Evolutionary conservation across 1,284 basidiomycete species (phyloP).

Genomic region (Neolentinus lepideus): DNA sequence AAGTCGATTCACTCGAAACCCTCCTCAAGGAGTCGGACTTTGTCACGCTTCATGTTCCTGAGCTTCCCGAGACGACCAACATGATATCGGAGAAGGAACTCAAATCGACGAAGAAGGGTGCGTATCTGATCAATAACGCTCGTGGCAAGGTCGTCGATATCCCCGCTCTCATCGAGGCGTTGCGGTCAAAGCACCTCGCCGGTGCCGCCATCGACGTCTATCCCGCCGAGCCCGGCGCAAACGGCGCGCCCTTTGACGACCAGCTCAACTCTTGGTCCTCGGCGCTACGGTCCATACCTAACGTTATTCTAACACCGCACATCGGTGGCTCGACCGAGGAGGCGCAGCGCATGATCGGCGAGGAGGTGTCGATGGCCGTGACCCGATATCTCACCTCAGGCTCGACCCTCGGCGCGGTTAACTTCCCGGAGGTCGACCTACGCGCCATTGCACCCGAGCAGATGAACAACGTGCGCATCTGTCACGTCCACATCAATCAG

Average conservation of each 20-base stretch:
- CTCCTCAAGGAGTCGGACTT: conserved; percentile 86
- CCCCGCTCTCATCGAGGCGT: conserved; percentile 77
- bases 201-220: conserved; percentile 96
- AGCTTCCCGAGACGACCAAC: conserved; percentile 92
- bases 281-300: conserved; percentile 67
- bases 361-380: conserved; percentile 86
- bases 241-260: conserved; percentile 85
- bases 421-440: conserved; percentile 98
- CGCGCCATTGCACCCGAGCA: conserved; percentile 87
- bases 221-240: conserved; percentile 88
- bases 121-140: conserved; percentile 98
- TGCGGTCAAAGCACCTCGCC: conserved; percentile 83
- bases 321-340: conserved; percentile 99
- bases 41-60: conserved; percentile 94
- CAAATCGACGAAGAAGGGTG: conserved; percentile 88
- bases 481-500: conserved; percentile 96
- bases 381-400: conserved; percentile 92
- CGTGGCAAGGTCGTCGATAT: conserved; percentile 96
- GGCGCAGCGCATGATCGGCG: conserved; percentile 95
- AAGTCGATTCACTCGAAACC: conserved; percentile 77
- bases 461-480: conserved; percentile 79
- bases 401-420: conserved; percentile 87
- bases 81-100: conserved; percentile 84
- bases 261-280: conserved; percentile 79
- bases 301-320: conserved; percentile 95